These are phyloP conservation scores for Candida takata DNA, from an alignment of 805 yeast species.

Conservation along the genomic window DNA sequence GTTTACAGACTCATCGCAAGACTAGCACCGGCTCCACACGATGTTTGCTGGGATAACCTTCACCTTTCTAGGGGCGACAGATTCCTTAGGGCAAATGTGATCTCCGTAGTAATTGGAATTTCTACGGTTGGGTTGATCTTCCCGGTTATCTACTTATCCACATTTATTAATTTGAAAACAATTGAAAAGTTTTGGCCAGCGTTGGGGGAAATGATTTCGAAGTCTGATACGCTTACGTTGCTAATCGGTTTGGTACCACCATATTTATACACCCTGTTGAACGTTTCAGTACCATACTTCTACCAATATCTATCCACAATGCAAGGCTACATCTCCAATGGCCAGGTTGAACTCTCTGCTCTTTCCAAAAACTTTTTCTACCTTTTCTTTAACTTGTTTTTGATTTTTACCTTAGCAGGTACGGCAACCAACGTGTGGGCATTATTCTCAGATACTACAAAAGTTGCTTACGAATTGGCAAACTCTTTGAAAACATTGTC, in stretches of 20 bases:
- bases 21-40: conserved; percentile 95
- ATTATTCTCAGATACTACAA: conserved; percentile 79
- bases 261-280: conserved; percentile 79
- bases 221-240: conserved; percentile 61
- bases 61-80: conserved; percentile 71
- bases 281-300: conserved; percentile 75
- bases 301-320: conserved; percentile 72
- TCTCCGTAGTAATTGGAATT: conserved; percentile 33
- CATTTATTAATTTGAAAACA: conserved; percentile 70
- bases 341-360: conserved; percentile 88
- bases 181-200: conserved; percentile 81
- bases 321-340: conserved; percentile 87
- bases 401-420: conserved; percentile 91
- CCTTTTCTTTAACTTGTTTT: conserved; percentile 85
- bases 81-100: conserved; percentile 41
- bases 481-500: conserved; percentile 73
- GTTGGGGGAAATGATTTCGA: conserved; percentile 59
- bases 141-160: conserved; percentile 82
- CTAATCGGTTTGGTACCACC: conserved; percentile 91
- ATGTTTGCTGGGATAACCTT: conserved; percentile 85
- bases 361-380: conserved; percentile 92
- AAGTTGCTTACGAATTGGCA: conserved; percentile 83
- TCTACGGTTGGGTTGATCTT: conserved; percentile 68
- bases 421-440: conserved; percentile 80
- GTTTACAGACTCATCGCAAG: conserved; percentile 75